These are phyloP conservation scores for Salix purpurea DNA, from an alignment of 345 rosid species.

Conservation along the genomic window DNA sequence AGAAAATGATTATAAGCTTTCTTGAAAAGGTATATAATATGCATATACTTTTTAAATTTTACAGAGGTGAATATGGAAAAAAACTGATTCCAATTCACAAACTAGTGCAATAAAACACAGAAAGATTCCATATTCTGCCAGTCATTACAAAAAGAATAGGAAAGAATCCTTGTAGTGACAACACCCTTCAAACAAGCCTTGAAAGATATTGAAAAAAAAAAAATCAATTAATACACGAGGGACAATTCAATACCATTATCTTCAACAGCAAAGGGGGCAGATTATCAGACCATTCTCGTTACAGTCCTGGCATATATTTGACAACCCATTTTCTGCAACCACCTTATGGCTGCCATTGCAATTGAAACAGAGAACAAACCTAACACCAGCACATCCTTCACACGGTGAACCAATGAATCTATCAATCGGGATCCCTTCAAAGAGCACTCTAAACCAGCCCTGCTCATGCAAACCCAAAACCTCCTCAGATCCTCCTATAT, in stretches of 20 bases:
- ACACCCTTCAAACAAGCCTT: neutral
- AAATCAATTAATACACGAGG: neutral
- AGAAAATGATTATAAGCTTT: neutral
- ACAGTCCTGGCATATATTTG: slow-evolving; percentile 18
- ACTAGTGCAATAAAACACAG: too few relatives aligned
- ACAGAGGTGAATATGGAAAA: slow-evolving; percentile 2
- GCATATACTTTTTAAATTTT: neutral
- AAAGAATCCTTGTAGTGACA: neutral
- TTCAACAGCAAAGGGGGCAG: slow-evolving; percentile 27
- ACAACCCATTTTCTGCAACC: slow-evolving; percentile 10
- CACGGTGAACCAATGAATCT: slow-evolving; percentile 7
- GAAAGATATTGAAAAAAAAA: neutral
- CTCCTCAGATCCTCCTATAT: slow-evolving; percentile 31
- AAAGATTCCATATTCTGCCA: too few relatives aligned
- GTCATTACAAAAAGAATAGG: neutral
- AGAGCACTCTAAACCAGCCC: slow-evolving; percentile 19
- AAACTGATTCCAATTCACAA: neutral
- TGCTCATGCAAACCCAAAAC: slow-evolving; percentile 24
- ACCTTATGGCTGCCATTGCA: slow-evolving; percentile 28
- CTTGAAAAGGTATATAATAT: neutral
- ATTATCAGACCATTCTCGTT: slow-evolving; percentile 30
- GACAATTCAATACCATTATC: neutral
- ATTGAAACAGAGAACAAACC: slow-evolving; percentile 28
- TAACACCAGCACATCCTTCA: slow-evolving; percentile 23
- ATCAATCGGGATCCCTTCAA: slow-evolving; percentile 22